A percentile compares a stretch with the other conserved stretches of the same genome.
Conservation (phyloP, 768 basidiomycete species). For the Rhizopogon rudus region DNA sequence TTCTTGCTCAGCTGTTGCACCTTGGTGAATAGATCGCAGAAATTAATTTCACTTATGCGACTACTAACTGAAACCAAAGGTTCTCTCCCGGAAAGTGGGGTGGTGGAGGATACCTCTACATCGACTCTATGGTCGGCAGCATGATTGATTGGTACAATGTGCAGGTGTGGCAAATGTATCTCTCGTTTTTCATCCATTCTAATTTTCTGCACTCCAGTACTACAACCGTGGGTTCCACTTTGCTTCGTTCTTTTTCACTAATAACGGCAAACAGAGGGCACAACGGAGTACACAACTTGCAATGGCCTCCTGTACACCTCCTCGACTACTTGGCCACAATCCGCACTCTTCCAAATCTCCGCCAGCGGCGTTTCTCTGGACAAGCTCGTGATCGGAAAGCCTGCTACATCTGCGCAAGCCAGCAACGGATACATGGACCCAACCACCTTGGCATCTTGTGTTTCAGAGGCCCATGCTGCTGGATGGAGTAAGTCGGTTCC, state of each 20-base stretch:
- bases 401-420: conserved; percentile 36
- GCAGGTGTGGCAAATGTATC: conserved; percentile 23
- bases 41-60: neutral
- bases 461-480: conserved; percentile 50
- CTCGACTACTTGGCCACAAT: conserved; percentile 55
- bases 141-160: conserved; percentile 43
- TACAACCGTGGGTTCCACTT: conserved; percentile 19
- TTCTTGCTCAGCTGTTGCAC: conserved; percentile 29
- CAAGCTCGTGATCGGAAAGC: conserved; percentile 58
- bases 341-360: conserved; percentile 53
- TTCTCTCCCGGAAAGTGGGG: conserved; percentile 28
- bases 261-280: conserved; percentile 41
- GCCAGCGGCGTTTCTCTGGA: conserved; percentile 38
- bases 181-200: neutral
- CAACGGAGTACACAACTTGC: conserved; percentile 62
- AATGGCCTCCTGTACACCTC: conserved; percentile 52
- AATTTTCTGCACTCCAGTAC: conserved; percentile 11
- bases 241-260: neutral
- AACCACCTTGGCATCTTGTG: conserved; percentile 51
- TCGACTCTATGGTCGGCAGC: conserved; percentile 31
- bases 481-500: conserved; percentile 58
- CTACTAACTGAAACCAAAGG: conserved; percentile 10
- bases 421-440: conserved; percentile 55
- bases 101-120: conserved; percentile 34
- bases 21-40: conserved; percentile 22